These are phyloP conservation scores for Peterozyma toletana DNA, from an alignment of 805 yeast species.

Conservation along the genomic window DNA sequence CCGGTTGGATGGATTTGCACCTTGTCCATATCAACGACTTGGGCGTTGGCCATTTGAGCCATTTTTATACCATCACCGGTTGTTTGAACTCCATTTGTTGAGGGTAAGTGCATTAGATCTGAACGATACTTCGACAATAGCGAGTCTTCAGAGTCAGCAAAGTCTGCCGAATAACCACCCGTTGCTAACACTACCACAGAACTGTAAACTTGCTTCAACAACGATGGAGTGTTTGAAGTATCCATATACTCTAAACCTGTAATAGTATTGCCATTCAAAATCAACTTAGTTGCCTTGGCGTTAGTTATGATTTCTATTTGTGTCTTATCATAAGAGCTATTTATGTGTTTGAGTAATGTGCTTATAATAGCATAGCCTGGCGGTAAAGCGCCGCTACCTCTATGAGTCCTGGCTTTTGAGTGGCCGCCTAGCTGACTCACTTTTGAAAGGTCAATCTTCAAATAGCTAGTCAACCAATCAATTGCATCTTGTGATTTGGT, in stretches of 20 bases:
- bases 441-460: conserved; percentile 22
- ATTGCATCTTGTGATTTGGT: conserved; percentile 23
- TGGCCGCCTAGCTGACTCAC: conserved; percentile 34
- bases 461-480: conserved; percentile 23
- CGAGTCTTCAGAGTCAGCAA: conserved; percentile 25
- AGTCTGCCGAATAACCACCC: conserved; percentile 49
- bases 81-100: conserved; percentile 50
- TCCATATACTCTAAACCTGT: conserved; percentile 34
- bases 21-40: conserved; percentile 49
- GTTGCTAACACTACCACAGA: conserved; percentile 42
- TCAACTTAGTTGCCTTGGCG: conserved; percentile 26
- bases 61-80: conserved; percentile 53
- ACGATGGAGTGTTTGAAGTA: conserved; percentile 14
- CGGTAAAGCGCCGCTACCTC: conserved; percentile 36
- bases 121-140: conserved; percentile 36
- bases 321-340: conserved; percentile 20
- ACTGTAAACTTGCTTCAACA: conserved; percentile 15
- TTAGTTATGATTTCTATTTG: conserved; percentile 30
- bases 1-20: conserved; percentile 62
- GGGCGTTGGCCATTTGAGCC: conserved; percentile 39
- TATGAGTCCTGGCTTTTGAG: conserved; percentile 29
- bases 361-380: conserved; percentile 56
- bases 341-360: conserved; percentile 30
- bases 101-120: conserved; percentile 36
- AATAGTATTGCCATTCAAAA: conserved; percentile 24